A percentile compares a stretch with the other conserved stretches of the same genome.
Conservation (phyloP, 176 grass and related monocot genomes). For the Melocanna baccifera region DNA sequence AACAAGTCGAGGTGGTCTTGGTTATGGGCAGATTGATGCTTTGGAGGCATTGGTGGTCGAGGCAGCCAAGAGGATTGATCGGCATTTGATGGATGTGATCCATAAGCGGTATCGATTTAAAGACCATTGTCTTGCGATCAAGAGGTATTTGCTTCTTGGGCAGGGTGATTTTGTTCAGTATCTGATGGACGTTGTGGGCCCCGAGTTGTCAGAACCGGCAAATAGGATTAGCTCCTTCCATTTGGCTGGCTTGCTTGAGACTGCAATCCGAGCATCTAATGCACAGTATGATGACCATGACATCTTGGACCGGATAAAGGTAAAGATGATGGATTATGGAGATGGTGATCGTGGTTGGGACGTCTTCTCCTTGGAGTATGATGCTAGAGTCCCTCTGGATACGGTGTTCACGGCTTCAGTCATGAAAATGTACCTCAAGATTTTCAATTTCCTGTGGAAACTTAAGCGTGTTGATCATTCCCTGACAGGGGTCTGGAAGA, state of each 20-base stretch:
- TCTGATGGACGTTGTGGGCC: constrained; percentile 90
- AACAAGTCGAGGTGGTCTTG: constrained; percentile 73
- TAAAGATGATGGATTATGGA: constrained; percentile 95
- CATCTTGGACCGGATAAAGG: constrained; percentile 83
- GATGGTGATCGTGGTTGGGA: constrained; percentile 94
- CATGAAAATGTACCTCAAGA: constrained; percentile 93
- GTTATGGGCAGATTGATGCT: constrained; percentile 86
- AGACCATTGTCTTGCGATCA: constrained; percentile 93
- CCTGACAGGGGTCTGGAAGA: constrained; percentile 82
- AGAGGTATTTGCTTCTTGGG: constrained; percentile 91
- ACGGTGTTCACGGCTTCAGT: constrained; percentile 84
- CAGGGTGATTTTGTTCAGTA: constrained; percentile 99
- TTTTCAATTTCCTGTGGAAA: constrained; percentile 96
- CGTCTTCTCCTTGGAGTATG: constrained; percentile 93
- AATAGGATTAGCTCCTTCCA: constrained; percentile 97
- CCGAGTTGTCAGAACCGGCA: constrained; percentile 89
- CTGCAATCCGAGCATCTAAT: constrained; percentile 85
- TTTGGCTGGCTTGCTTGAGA: constrained; percentile 79
- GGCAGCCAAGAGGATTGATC: constrained; percentile 81
- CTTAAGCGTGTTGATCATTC: constrained; percentile 87
- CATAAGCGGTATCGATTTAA: constrained; percentile 75
- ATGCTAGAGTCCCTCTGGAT: constrained; percentile 76
- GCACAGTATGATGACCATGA: constrained; percentile 88
- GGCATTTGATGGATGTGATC: constrained; percentile 89
- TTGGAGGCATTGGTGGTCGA: constrained; percentile 82